phyloP scores from a whole-genome alignment of 2,329 filamentous ascomycete genomes.

The Nothophaeocryptopus gaeumannii region DNA sequence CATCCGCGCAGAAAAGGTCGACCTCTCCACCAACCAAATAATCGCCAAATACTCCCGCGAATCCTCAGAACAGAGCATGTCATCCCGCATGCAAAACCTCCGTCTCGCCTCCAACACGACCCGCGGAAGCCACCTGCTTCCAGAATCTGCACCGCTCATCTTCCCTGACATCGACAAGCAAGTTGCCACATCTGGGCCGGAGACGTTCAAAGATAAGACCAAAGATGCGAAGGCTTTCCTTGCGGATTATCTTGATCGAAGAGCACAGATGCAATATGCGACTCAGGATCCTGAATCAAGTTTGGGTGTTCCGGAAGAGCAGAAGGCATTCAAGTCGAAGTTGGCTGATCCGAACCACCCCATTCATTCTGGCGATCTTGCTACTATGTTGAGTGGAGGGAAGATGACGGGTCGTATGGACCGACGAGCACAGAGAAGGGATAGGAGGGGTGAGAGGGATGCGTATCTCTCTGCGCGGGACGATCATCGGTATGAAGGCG shows the following conservation, averaged over 20 bases:
- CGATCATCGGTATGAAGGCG: too few relatives aligned
- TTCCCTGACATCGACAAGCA: conserved; percentile 46
- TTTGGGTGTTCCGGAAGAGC: conserved; percentile 35
- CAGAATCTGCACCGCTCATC: conserved; percentile 49
- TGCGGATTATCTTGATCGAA: conserved; percentile 50
- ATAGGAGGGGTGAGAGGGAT: conserved; percentile 1
- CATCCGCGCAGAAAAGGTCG: conserved; percentile 31
- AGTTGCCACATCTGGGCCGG: conserved; percentile 19
- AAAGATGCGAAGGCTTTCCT: conserved; percentile 40
- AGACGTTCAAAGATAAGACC: conserved; percentile 31
- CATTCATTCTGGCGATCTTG: conserved; percentile 48
- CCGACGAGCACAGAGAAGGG: conserved; percentile 8
- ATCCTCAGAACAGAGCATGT: conserved; percentile 12
- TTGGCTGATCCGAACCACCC: conserved; percentile 54
- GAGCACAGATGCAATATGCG: conserved; percentile 47
- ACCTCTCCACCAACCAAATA: conserved; percentile 38
- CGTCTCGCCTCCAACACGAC: conserved; percentile 40
- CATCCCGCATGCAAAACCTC: conserved; percentile 35
- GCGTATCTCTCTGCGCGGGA: too few relatives aligned
- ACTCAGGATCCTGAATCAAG: conserved; percentile 42
- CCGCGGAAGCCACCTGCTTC: conserved; percentile 43
- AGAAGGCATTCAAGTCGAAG: conserved; percentile 45
- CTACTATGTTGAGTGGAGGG: conserved; percentile 50
- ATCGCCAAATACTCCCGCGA: conserved; percentile 26
- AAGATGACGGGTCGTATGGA: conserved; percentile 28